phyloP scores from a whole-genome alignment of 2,329 filamentous ascomycete genomes.

The Apiospora phragmitis region DNA sequence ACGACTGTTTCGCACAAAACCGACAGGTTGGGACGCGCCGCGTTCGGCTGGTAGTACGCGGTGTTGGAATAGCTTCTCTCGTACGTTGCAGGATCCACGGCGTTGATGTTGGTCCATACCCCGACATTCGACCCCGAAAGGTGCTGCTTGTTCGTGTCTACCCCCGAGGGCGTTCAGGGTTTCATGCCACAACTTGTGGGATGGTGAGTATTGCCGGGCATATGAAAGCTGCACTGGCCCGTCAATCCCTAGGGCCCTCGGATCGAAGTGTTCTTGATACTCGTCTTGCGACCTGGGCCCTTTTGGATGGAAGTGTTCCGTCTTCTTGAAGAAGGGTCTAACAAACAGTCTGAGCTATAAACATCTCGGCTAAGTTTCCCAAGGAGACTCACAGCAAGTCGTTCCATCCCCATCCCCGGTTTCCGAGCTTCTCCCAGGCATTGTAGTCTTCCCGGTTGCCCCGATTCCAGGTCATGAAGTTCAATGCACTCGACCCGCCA shows the following conservation, averaged over 20 bases:
- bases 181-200: slow-evolving; percentile 46
- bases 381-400: slow-evolving; percentile 34
- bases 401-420: slow-evolving; percentile 59
- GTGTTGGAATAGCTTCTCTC: slow-evolving; percentile 42
- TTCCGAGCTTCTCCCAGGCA: slow-evolving; percentile 58
- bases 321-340: slow-evolving; percentile 52
- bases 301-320: slow-evolving; percentile 45
- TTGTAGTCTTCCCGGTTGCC: slow-evolving; percentile 51
- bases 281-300: slow-evolving; percentile 33
- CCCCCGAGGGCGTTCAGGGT: slow-evolving; percentile 38
- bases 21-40: slow-evolving; percentile 43
- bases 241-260: slow-evolving; percentile 39
- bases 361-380: not conserved
- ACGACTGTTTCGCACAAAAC: slow-evolving; percentile 48
- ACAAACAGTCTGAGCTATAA: not conserved
- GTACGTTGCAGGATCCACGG: slow-evolving; percentile 33
- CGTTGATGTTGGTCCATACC: slow-evolving; percentile 37
- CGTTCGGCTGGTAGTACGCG: slow-evolving; percentile 40
- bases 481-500: slow-evolving; percentile 63
- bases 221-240: slow-evolving; percentile 53
- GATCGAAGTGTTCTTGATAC: slow-evolving; percentile 40
- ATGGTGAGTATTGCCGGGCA: slow-evolving; percentile 37
- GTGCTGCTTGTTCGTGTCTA: slow-evolving; percentile 37
- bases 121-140: slow-evolving; percentile 42
- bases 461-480: slow-evolving; percentile 57